Evolutionary conservation across 768 basidiomycete genomes (phyloP), one percentile per base, ranked within the genome.

Genomic region (Suillus plorans): DNA sequence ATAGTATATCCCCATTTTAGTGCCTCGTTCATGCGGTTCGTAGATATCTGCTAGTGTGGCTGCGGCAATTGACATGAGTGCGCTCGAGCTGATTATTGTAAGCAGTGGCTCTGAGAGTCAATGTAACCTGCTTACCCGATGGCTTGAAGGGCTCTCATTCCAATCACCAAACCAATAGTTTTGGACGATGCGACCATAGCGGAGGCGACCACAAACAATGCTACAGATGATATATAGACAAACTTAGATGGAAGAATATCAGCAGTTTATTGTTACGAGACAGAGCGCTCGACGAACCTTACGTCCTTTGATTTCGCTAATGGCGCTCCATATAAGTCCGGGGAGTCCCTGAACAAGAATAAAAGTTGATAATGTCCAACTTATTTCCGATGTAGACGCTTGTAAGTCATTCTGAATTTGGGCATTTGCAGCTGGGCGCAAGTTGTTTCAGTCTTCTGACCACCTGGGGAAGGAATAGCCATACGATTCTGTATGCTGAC

Each of bases 1-100:
- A 69, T 91, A 92, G 72, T 88, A 92, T 14, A 92, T 79, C 0
- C 92, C 91, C 82, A 92, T 87, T 81, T 86, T 89, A 12, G 82
- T 84, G 2, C 91, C 91, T 42, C 91, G 79, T 69, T 90, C 87
- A 9, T 80, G 77, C 0, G 89, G 85, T 34, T 91, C 89, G 68
- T 84, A 91, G 1, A 91, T 86, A 72, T 91, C 90, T 10, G 89
- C 89, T 2, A 92, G 77, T 1, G 89, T 89, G 2, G 88, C 89
- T 0, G 89, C 89, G 3, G 90, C 91, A 58, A 92, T 85, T 0
- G 86, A 74, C 44, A 88, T 80, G 7, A 89, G 87, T 0, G 88
- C 86, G 55, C 85, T 83, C 5, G 85, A 86, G 28, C 85, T 86
- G 64, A 28, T 64, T 1, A 5, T 41, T n/a, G 25, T 59, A 37